Conservation (phyloP, 2,329 filamentous ascomycete genomes). For the Aureobasidium sp. region DNA sequence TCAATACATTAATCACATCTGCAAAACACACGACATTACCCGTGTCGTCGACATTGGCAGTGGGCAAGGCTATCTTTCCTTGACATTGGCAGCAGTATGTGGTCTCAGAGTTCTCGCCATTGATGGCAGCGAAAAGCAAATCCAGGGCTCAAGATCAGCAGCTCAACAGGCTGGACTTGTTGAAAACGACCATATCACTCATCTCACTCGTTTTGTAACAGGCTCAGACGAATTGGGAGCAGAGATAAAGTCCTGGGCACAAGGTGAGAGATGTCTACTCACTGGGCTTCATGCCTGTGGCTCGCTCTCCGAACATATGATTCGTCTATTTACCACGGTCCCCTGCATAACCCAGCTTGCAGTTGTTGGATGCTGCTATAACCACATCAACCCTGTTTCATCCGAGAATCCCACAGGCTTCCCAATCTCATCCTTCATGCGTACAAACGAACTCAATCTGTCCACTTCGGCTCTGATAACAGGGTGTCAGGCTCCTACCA, state of each 20-base stretch:
- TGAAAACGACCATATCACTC: slow-evolving; percentile 16
- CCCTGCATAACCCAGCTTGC: slow-evolving; percentile 11
- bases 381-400: slow-evolving; percentile 15
- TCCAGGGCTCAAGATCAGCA: slow-evolving; percentile 16
- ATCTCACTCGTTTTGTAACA: slow-evolving; percentile 14
- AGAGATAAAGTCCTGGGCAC: slow-evolving; percentile 14
- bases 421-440: slow-evolving; percentile 17
- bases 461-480: slow-evolving; percentile 18
- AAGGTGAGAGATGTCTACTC: slow-evolving; percentile 15
- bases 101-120: slow-evolving; percentile 16
- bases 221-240: background rate
- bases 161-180: slow-evolving; percentile 14
- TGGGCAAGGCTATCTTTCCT: slow-evolving; percentile 17
- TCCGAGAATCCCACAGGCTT: slow-evolving; percentile 12
- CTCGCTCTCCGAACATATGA: slow-evolving; percentile 17
- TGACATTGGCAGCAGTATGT: slow-evolving; percentile 16
- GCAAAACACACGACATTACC: slow-evolving; percentile 14
- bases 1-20: slow-evolving; percentile 16
- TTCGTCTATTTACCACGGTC: slow-evolving; percentile 11
- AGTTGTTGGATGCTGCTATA: slow-evolving; percentile 18
- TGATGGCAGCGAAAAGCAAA: slow-evolving; percentile 17
- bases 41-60: slow-evolving; percentile 17
- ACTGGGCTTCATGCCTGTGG: slow-evolving; percentile 18
- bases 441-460: slow-evolving; percentile 12
- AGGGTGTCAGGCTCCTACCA: slow-evolving; percentile 18